phyloP scores from a whole-genome alignment of 176 grass and related monocot species.

The Oryza glumipatula region DNA sequence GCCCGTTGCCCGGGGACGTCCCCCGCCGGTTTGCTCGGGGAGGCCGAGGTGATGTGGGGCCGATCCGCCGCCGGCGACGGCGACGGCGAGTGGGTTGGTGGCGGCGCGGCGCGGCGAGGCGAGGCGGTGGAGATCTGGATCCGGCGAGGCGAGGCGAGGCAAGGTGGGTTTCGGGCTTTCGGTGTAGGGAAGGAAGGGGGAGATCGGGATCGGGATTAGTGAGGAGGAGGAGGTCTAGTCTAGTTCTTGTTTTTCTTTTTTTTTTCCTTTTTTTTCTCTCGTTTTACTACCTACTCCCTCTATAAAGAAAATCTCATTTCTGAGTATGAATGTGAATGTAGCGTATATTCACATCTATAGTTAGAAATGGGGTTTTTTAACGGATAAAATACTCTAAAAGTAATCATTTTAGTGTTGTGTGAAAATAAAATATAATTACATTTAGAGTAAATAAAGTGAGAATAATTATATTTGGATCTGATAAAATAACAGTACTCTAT shows the following conservation, averaged over 20 bases:
- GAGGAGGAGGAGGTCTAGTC: background rate
- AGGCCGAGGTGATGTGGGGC: too few relatives aligned
- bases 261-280: background rate
- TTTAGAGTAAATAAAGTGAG: too few relatives aligned
- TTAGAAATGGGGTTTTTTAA: too few relatives aligned
- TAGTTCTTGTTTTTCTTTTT: background rate
- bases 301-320: too few relatives aligned
- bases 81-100: constrained; percentile 5
- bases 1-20: background rate
- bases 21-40: background rate
- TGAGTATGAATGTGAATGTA: too few relatives aligned
- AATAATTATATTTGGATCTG: too few relatives aligned
- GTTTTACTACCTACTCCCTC: background rate
- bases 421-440: too few relatives aligned
- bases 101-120: background rate
- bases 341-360: too few relatives aligned
- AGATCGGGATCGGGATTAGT: constrained; percentile 41
- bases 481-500: too few relatives aligned
- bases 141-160: constrained; percentile 25
- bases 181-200: background rate
- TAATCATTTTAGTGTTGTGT: too few relatives aligned
- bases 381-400: too few relatives aligned
- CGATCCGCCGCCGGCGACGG: constrained; percentile 36
- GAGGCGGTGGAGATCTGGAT: constrained; percentile 68
- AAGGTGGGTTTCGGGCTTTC: constrained; percentile 47